A percentile compares a stretch with the other conserved stretches of the same genome.
phyloP scores from a whole-genome alignment of 2,329 filamentous ascomycete genomes.

The Phyllosticta citribraziliensis region DNA sequence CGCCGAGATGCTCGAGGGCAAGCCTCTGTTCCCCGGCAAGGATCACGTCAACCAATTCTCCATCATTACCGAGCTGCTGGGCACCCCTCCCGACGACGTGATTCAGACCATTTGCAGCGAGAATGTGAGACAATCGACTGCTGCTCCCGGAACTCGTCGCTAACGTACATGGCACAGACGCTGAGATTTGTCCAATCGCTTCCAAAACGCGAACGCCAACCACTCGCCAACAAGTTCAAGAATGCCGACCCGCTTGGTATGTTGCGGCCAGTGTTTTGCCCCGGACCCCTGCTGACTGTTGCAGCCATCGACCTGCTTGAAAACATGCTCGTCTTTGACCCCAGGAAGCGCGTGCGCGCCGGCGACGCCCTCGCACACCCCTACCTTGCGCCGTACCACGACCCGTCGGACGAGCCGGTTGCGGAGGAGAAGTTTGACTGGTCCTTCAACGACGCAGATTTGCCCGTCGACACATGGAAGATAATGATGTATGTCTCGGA shows the following conservation, averaged over 20 bases:
- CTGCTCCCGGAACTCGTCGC: slow-evolving; percentile 10
- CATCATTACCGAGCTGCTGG: slow-evolving; percentile 95
- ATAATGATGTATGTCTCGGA: slow-evolving; percentile 86
- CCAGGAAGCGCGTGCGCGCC: slow-evolving; percentile 88
- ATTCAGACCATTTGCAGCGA: slow-evolving; percentile 98
- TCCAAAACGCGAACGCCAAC: slow-evolving; percentile 85
- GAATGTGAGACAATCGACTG: slow-evolving; percentile 54
- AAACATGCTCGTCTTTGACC: slow-evolving; percentile 95
- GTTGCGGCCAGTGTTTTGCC: slow-evolving; percentile 17
- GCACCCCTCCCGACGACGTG: slow-evolving; percentile 94
- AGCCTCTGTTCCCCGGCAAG: slow-evolving; percentile 95
- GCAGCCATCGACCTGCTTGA: slow-evolving; percentile 87
- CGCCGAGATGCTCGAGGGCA: slow-evolving; percentile 97
- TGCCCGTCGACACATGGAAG: slow-evolving; percentile 99
- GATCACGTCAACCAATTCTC: slow-evolving; percentile 99
- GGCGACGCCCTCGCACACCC: slow-evolving; percentile 78
- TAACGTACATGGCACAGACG: slow-evolving; percentile 48
- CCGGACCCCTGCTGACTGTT: background rate
- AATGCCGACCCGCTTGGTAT: slow-evolving; percentile 80
- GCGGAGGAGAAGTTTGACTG: slow-evolving; percentile 98
- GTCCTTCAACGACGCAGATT: slow-evolving; percentile 97
- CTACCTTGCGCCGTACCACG: slow-evolving; percentile 93
- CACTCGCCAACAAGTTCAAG: slow-evolving; percentile 81
- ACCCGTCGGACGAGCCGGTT: slow-evolving; percentile 90
- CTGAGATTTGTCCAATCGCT: slow-evolving; percentile 95